Base-by-base conservation (phyloP, 305 asterid species). In the Fraxinus dipetala region DNA sequence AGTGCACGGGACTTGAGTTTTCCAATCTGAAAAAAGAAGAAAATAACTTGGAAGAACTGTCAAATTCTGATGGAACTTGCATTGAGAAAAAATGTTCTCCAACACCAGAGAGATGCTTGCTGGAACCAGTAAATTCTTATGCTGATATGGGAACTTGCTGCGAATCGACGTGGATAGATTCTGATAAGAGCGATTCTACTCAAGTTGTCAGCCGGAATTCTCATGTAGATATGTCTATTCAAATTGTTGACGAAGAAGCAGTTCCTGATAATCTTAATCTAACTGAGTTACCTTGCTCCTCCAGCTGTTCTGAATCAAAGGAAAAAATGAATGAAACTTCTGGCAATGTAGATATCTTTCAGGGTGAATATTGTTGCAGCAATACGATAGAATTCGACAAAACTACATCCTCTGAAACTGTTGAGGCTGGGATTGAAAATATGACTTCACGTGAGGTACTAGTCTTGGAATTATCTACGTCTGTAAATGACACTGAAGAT, bases 331-430 rank as follows among this genome's bases (percentile, higher is more conserved):
- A 40, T 54, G 24, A 70, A 78, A 28, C 65, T 8, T 79, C 86
- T 34, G 75, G 54, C 30, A 16, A 70, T 69, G 65, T 45, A 77
- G 31, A 81, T 56, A 38, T 43, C 56, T 20, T 73, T 24, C 87
- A 28, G 45, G 81, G 65, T 75, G 89, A 79, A 74, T 87, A 87
- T 75, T 85, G 83, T 43, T 78, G 85, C 69, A 82, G 80, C 78
- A 78, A 67, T 85, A 54, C 85, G 72, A 45, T 45, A 13, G 84
- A 83, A 74, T 74, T 63, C 32, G 84, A 77, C 54, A 79, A 59
- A 61, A 32, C 63, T 74, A 34, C 81, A 4, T 79, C 78, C 36
- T 73, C 67, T 6, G 81, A 76, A 32, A 67, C 28, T 16, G 65
- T 76, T 65, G 77, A 61, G 67, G 32, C 80, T 24, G 32, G n/a